Evolutionary conservation across 2,329 filamentous ascomycete species (phyloP), one percentile per base, ranked within the genome.

Genomic region (Aspergillus tanneri): DNA sequence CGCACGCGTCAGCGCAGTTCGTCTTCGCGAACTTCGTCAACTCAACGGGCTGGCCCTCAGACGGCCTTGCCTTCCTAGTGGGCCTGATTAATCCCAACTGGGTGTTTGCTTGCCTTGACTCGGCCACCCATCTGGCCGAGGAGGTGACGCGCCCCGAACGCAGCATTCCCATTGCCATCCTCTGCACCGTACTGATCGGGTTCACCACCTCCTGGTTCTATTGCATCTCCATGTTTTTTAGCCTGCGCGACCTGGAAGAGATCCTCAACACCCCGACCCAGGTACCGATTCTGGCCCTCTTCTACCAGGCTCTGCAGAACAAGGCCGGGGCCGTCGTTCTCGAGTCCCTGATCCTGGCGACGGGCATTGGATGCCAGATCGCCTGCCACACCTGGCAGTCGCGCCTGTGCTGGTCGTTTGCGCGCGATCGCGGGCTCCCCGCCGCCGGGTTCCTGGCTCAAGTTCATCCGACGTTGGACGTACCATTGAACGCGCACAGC

Each of bases 1-100:
- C 67, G 1, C 71, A 76, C 51, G 68, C 76, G 45, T 63, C 68
- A 27, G 72, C 74, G 44, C 65, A 69, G 18, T 79, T 78, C 59
- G 77, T 80, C 53, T 80, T 78, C 55, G 71, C 73, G 1, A 76
- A 70, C 30, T 79, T 78, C 55, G 72, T 75, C 63, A 80, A 79
- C 61, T 73, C 72, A 50, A 78, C 74, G 0, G 77, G 73, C 18
- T 79, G 74, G 76, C 47, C 57, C 8, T 61, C 69, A 36, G 66
- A 69, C 49, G 75, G 74, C 18, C 73, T 79, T 36, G 75, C 74
- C 16, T 79, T 78, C 62, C 72, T 80, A 36, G 72, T 77, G 42
- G 77, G 77, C 23, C 66, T 79, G 5, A 73, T 79, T 48, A 77
- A 76, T 54, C 72, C 72, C 14, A 77, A 78, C 55, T 78, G 73